Percentiles rank a stretch among this genome's conserved stretches.
Evolutionary conservation across 164 flowering plant species (phyloP).

Genomic region (Vitis rotundifolia): DNA sequence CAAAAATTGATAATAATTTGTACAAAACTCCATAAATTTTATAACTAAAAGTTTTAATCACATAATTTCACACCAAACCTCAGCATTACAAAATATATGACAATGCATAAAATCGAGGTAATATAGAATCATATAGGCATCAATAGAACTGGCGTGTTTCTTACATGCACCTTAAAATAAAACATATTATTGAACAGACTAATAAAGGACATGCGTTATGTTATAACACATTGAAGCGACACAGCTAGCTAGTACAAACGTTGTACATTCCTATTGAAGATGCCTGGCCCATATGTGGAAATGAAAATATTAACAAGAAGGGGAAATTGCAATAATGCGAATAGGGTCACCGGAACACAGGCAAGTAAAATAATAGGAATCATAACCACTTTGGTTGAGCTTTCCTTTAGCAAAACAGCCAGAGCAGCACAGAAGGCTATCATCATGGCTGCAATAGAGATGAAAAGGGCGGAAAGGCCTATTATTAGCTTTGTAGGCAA

Average conservation of each 20-base stretch:
- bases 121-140: no score
- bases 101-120: no score
- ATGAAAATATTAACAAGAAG: neutral
- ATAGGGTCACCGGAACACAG: conserved; percentile 3
- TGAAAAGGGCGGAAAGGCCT: conserved; percentile 21
- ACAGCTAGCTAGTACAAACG: neutral
- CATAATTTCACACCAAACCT: no score
- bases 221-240: no score
- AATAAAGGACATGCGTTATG: no score
- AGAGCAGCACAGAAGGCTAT: conserved; percentile 23
- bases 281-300: conserved; percentile 14
- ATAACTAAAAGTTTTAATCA: no score
- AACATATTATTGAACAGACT: no score
- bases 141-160: no score
- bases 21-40: no score
- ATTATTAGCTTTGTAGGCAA: conserved; percentile 19
- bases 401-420: conserved; percentile 4
- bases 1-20: no score
- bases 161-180: no score
- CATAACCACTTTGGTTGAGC: neutral
- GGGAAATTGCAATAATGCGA: conserved; percentile 4
- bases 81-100: no score
- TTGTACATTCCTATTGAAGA: conserved; percentile 5
- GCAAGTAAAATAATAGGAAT: conserved; percentile 12
- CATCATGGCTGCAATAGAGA: conserved; percentile 25